phyloP scores from a whole-genome alignment of 768 basidiomycete species.

The Pilatotrama ljubarskyi region DNA sequence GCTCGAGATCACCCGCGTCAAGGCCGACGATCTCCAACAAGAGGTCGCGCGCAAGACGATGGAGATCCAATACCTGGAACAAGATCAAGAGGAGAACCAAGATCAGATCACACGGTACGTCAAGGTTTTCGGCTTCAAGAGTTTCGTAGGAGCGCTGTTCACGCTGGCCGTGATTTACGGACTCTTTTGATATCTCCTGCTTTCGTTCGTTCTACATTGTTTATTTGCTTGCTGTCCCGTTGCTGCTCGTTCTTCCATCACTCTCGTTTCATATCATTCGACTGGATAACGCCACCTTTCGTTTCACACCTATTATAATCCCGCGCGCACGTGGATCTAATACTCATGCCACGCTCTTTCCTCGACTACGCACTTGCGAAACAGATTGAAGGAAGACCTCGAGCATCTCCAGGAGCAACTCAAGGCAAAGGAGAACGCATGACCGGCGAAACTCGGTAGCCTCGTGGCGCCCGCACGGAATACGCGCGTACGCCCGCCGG shows the following conservation, averaged over 20 bases:
- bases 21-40: slow-evolving; percentile 54
- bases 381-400: slow-evolving; percentile 70
- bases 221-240: slow-evolving; percentile 35
- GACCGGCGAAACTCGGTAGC: slow-evolving; percentile 22
- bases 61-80: slow-evolving; percentile 80
- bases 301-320: slow-evolving; percentile 11
- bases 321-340: slow-evolving; percentile 19
- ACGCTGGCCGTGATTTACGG: slow-evolving; percentile 58
- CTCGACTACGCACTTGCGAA: slow-evolving; percentile 12
- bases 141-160: slow-evolving; percentile 51
- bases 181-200: slow-evolving; percentile 26
- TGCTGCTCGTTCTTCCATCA: slow-evolving; percentile 5
- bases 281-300: neutral
- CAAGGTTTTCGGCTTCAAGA: slow-evolving; percentile 57
- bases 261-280: slow-evolving; percentile 25
- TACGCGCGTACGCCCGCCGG: slow-evolving; percentile 12
- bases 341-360: slow-evolving; percentile 24
- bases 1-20: slow-evolving; percentile 51
- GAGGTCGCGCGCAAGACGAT: slow-evolving; percentile 70
- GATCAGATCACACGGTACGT: slow-evolving; percentile 81
- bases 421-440: slow-evolving; percentile 32
- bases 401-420: slow-evolving; percentile 48
- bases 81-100: slow-evolving; percentile 74
- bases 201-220: slow-evolving; percentile 17
- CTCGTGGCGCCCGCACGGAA: slow-evolving; percentile 33